phyloP scores from a whole-genome alignment of 2,329 filamentous ascomycete genomes.

The Sphaerulina musiva region DNA sequence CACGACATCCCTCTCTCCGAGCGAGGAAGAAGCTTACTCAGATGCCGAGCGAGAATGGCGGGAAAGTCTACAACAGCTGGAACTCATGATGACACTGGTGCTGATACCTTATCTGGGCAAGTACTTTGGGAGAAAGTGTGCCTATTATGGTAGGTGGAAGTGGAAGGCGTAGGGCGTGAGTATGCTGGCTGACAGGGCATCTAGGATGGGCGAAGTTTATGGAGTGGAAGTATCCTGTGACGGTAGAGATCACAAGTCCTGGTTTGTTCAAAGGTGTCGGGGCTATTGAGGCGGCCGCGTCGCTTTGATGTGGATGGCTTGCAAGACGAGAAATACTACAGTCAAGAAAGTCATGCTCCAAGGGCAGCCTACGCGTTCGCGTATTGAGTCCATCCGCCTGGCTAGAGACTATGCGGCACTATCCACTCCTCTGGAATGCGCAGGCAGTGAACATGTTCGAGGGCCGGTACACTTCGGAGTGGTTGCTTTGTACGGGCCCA shows the following conservation, averaged over 20 bases:
- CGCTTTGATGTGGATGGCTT: slow-evolving; percentile 21
- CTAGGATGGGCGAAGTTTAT: slow-evolving; percentile 88
- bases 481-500: too few species aligned
- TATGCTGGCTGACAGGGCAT: slow-evolving; percentile 16
- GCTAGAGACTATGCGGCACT: too few species aligned
- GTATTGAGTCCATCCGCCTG: not conserved
- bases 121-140: slow-evolving; percentile 88
- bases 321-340: too few species aligned
- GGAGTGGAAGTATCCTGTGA: slow-evolving; percentile 85
- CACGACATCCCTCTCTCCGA: slow-evolving; percentile 45
- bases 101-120: slow-evolving; percentile 90
- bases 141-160: slow-evolving; percentile 79
- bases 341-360: too few species aligned
- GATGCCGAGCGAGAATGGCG: slow-evolving; percentile 96
- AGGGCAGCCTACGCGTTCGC: not conserved
- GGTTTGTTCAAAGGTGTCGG: slow-evolving; percentile 43
- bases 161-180: not conserved
- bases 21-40: slow-evolving; percentile 48
- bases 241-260: slow-evolving; percentile 53
- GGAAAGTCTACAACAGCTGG: slow-evolving; percentile 85
- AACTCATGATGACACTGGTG: slow-evolving; percentile 89
- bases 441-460: too few species aligned
- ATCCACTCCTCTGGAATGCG: too few species aligned
- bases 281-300: slow-evolving; percentile 43
- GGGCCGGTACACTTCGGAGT: too few species aligned